Percentiles rank a stretch among this genome's conserved stretches.
phyloP scores from a whole-genome alignment of 2,329 filamentous ascomycete species.

The Chalara sp. region DNA sequence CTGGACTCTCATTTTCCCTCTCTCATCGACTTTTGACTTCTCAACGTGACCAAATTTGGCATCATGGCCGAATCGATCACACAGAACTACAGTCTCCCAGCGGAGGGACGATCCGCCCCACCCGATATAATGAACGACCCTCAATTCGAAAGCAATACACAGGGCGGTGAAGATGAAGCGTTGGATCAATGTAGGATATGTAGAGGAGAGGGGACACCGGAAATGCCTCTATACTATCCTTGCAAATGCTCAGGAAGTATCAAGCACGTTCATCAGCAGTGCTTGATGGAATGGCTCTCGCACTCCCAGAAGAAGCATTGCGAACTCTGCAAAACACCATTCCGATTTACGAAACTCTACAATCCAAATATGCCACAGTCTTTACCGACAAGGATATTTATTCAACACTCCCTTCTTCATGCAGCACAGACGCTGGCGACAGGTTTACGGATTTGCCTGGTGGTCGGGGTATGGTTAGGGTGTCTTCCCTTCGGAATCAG shows the following conservation, averaged over 20 bases:
- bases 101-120: neutral
- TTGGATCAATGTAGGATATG: conserved; percentile 75
- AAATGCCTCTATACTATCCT: conserved; percentile 90
- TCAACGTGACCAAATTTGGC: no score
- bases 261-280: conserved; percentile 96
- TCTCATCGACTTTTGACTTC: neutral
- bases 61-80: no score
- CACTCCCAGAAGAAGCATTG: conserved; percentile 99
- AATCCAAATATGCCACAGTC: conserved; percentile 85
- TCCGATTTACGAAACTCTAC: conserved; percentile 97
- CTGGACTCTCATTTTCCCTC: conserved; percentile 1
- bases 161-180: conserved; percentile 21
- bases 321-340: conserved; percentile 97
- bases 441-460: conserved; percentile 73
- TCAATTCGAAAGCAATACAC: conserved; percentile 36
- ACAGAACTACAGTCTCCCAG: no score
- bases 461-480: conserved; percentile 80
- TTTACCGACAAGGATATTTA: conserved; percentile 74
- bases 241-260: conserved; percentile 99
- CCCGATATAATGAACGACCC: conserved; percentile 53
- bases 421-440: conserved; percentile 63
- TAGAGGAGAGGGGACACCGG: conserved; percentile 72
- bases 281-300: conserved; percentile 96
- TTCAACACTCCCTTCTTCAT: conserved; percentile 71
- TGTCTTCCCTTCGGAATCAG: conserved; percentile 88